Conservation (phyloP, 352 stramenopile genomes). For the Globisporangium takayamanum region DNA sequence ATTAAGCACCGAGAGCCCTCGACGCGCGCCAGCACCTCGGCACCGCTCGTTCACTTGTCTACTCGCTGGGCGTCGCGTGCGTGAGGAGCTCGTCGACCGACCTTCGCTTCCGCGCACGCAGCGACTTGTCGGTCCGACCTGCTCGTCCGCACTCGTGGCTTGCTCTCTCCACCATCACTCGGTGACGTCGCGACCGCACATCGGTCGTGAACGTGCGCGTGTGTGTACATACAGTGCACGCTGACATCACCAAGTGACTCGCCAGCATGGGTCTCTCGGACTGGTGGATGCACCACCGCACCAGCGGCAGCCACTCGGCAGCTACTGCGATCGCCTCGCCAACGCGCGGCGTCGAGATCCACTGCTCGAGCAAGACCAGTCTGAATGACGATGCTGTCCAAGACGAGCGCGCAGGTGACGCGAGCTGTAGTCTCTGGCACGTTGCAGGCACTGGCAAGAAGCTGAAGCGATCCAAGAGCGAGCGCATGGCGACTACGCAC, state of each 20-base stretch:
- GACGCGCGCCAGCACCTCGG: no score
- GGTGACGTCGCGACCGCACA: no score
- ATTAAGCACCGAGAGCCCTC: no score
- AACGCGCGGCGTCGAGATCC: conserved; percentile 2
- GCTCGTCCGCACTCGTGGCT: no score
- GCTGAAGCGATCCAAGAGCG: conserved; percentile 11
- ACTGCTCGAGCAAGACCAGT: conserved; percentile 2
- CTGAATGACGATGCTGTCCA: not conserved
- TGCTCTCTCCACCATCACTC: no score
- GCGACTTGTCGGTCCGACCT: no score
- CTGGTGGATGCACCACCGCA: conserved; percentile 10
- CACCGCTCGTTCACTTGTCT: no score
- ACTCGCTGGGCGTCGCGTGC: no score
- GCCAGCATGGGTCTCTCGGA: conserved; percentile 12
- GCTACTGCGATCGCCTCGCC: conserved; percentile 1
- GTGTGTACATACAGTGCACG: no score
- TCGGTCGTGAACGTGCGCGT: no score
- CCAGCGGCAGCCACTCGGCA: not conserved
- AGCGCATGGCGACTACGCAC: conserved; percentile 3
- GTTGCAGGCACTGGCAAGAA: not conserved
- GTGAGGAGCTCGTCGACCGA: no score
- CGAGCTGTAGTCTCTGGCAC: not conserved
- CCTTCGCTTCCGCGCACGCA: no score
- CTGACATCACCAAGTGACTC: not conserved
- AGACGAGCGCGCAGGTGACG: not conserved